Base-by-base conservation (phyloP, 768 basidiomycete genomes). In the Rhizopogon vinicolor region DNA sequence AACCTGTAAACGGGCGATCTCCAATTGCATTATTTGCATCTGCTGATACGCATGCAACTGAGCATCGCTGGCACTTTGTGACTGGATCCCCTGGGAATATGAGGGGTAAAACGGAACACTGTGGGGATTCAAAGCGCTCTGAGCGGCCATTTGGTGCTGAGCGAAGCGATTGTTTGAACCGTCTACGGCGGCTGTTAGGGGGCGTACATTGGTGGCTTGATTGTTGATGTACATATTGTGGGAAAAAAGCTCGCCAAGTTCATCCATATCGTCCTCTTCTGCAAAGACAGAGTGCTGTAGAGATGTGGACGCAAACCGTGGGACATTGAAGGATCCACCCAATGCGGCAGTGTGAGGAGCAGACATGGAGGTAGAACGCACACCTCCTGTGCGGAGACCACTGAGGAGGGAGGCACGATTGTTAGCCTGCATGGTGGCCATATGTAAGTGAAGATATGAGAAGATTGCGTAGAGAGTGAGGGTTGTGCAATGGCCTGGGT, bases 311-410 rank as follows among this genome's bases (percentile, higher is more conserved):
- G 72, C 61, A 66, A 83, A 82, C 59, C 81, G 82, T 56, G 84
- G 78, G 50, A 89, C 63, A 67, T 82, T 82, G 79, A 89, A 89
- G 39, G 84, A 73, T 52, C 75, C 76, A 41, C 70, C 68, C 22
- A 85, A 83, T 25, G 84, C 83, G 53, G 89, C 85, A 45, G 87
- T 85, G 70, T 87, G 85, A 41, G 89, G 87, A 18, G 82, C 70
- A 60, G 53, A 48, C 58, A 68, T 68, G 54, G 89, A 88, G 44
- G 78, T 65, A n/a, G 91, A 85, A 63, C 91, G 87, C 57, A 93
- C 92, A 48, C 91, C 91, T 68, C 91, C 92, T 52, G 91, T 93
- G 68, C 91, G 88, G 66, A 93, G 89, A 63, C 89, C 90, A 57
- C 87, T 79, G 71, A 93, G 89, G 66, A 93, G 90, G 58, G 89